Conservation (phyloP, 2,329 filamentous ascomycete genomes). For the Periconia digitata region DNA sequence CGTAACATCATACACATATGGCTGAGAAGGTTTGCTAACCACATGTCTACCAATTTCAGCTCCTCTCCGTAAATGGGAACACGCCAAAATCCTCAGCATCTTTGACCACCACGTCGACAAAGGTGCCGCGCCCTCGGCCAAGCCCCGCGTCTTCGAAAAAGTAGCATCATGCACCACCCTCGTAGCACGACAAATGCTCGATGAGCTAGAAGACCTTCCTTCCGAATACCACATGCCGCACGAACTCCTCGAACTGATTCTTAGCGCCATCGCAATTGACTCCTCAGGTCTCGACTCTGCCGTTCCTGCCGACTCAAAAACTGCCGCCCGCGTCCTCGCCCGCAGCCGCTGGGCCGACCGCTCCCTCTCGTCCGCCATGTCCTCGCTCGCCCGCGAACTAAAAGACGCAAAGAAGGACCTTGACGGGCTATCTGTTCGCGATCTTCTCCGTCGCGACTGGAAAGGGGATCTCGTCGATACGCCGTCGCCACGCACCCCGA, state of each 20-base stretch:
- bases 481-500: conserved; percentile 49
- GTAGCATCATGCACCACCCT: conserved; percentile 50
- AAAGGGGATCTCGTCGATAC: conserved; percentile 53
- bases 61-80: conserved; percentile 49
- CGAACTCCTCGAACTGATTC: conserved; percentile 52
- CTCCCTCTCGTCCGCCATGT: conserved; percentile 47
- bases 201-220: conserved; percentile 47
- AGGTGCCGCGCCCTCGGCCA: conserved; percentile 45
- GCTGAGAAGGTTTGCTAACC: too few species aligned
- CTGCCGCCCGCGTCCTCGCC: conserved; percentile 43
- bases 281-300: conserved; percentile 45
- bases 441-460: conserved; percentile 52
- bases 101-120: conserved; percentile 52
- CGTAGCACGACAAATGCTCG: conserved; percentile 51
- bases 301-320: conserved; percentile 44
- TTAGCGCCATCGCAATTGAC: conserved; percentile 52
- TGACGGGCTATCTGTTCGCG: conserved; percentile 44
- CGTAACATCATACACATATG: too few species aligned
- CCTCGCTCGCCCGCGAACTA: conserved; percentile 45
- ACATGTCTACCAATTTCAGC: too few species aligned
- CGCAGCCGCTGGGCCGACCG: conserved; percentile 48
- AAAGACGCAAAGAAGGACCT: conserved; percentile 48
- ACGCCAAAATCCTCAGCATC: conserved; percentile 49
- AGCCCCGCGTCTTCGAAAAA: conserved; percentile 49
- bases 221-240: conserved; percentile 53